A percentile compares a stretch with the other conserved stretches of the same genome.
Evolutionary conservation across 805 yeast species (phyloP).

Genomic region (Candida boidinii): DNA sequence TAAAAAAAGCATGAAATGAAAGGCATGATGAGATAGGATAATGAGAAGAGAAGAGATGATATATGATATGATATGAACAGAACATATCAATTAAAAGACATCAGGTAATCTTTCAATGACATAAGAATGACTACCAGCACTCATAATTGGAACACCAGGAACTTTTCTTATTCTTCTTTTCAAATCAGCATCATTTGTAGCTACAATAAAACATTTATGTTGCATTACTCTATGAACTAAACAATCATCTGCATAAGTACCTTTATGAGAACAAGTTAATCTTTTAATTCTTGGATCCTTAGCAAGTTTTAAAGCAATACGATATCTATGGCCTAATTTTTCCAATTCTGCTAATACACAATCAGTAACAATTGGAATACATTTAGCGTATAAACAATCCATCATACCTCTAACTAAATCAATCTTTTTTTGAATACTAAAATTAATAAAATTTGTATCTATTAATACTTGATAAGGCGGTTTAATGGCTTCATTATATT

Average conservation of each 20-base stretch:
- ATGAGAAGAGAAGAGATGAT: no score
- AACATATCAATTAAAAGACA: constrained; percentile 43
- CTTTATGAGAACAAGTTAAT: constrained; percentile 84
- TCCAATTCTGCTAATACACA: constrained; percentile 98
- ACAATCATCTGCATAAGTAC: constrained; percentile 98
- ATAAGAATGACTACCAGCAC: constrained; percentile 90
- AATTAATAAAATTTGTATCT: constrained; percentile 95
- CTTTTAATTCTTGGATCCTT: constrained; percentile 88
- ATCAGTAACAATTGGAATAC: constrained; percentile 92
- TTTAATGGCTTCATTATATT: constrained; percentile 84
- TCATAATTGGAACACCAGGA: constrained; percentile 95
- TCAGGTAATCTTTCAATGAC: constrained; percentile 94
- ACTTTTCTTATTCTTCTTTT: constrained; percentile 91
- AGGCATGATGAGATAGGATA: no score
- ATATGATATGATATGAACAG: no score
- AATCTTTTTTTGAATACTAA: constrained; percentile 90
- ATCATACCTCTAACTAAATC: constrained; percentile 95
- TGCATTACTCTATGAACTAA: constrained; percentile 87
- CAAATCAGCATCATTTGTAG: constrained; percentile 95
- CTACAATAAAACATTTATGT: constrained; percentile 95
- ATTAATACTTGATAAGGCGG: constrained; percentile 97
- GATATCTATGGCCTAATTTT: constrained; percentile 87
- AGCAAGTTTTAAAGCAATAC: constrained; percentile 89
- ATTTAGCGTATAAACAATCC: constrained; percentile 91
- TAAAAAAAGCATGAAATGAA: no score